Evolutionary conservation across 1,139 yeast species (phyloP).

Genomic region (Kluyveromyces marxianus): DNA sequence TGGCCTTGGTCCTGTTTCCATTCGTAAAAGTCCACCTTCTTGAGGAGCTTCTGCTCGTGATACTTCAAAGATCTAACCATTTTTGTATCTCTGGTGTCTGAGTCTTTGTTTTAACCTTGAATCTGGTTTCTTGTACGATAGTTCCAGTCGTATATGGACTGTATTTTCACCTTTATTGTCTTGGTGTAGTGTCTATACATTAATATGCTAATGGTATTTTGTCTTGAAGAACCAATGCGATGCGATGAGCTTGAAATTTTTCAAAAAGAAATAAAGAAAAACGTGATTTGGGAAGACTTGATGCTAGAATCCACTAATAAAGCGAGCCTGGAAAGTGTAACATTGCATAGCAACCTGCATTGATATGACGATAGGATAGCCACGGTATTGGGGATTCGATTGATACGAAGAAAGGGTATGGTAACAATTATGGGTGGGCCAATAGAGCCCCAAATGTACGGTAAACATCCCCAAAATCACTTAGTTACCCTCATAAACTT

Average conservation of each 20-base stretch:
- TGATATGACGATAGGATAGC: no score
- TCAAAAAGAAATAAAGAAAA: background rate
- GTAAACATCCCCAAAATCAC: background rate
- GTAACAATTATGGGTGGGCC: no score
- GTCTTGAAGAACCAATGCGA: background rate
- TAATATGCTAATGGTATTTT: no score
- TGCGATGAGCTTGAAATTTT: conserved; percentile 11
- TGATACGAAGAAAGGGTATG: no score
- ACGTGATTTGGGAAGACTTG: background rate
- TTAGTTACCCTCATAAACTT: background rate
- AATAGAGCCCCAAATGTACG: no score
- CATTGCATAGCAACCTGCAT: no score
- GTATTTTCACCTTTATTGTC: background rate
- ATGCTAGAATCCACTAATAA: background rate
- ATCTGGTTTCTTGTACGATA: no score
- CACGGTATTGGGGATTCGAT: no score
- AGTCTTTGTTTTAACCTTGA: background rate
- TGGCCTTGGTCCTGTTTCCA: conserved; percentile 97
- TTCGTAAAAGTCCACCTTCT: conserved; percentile 92
- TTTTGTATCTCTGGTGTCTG: conserved; percentile 9
- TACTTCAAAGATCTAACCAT: conserved; percentile 92
- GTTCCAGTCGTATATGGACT: no score
- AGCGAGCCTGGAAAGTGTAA: no score
- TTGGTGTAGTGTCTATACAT: background rate
- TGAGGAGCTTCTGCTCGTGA: conserved; percentile 90